A percentile compares a stretch with the other conserved stretches of the same genome.
Conservation (phyloP, 208 protist species). For the Strigomonas culicis region DNA sequence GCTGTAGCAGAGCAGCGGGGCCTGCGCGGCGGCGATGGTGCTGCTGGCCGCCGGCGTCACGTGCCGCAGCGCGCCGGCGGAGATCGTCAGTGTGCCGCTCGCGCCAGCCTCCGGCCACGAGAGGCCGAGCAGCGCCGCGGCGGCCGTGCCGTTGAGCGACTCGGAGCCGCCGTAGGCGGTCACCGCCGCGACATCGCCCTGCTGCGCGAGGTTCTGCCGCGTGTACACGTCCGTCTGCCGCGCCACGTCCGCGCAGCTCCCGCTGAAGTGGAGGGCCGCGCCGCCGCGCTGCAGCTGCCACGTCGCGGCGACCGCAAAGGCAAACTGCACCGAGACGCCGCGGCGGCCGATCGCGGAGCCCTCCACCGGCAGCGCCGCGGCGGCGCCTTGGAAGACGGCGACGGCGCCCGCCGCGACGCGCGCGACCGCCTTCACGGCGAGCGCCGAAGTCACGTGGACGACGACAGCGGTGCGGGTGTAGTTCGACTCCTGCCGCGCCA, state of each 20-base stretch:
- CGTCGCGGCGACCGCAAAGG: slow-evolving; percentile 24
- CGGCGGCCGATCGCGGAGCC: slow-evolving; percentile 43
- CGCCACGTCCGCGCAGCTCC: slow-evolving; percentile 17
- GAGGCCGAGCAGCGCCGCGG: slow-evolving; percentile 13
- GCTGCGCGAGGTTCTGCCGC: slow-evolving; percentile 1
- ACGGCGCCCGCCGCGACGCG: slow-evolving; percentile 17
- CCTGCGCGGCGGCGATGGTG: background rate
- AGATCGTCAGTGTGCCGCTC: slow-evolving; percentile 25
- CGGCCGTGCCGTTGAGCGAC: background rate
- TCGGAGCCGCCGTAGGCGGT: background rate
- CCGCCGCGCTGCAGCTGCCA: slow-evolving; percentile 1
- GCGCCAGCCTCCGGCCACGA: slow-evolving; percentile 24
- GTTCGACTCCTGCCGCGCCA: slow-evolving; percentile 6
- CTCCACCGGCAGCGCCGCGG: slow-evolving; percentile 31
- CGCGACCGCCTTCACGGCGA: slow-evolving; percentile 21
- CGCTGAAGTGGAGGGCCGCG: background rate
- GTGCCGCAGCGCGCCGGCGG: slow-evolving; percentile 25
- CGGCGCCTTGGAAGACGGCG: slow-evolving; percentile 38
- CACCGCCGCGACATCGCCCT: background rate
- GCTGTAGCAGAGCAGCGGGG: slow-evolving; percentile 53
- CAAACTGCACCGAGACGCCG: slow-evolving; percentile 33
- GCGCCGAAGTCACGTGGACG: slow-evolving; percentile 17
- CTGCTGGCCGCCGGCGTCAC: slow-evolving; percentile 10
- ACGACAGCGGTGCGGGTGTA: slow-evolving; percentile 21
- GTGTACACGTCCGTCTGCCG: slow-evolving; percentile 15